phyloP scores from a whole-genome alignment of 2,329 filamentous ascomycete species.

The Nemania bipapillata region DNA sequence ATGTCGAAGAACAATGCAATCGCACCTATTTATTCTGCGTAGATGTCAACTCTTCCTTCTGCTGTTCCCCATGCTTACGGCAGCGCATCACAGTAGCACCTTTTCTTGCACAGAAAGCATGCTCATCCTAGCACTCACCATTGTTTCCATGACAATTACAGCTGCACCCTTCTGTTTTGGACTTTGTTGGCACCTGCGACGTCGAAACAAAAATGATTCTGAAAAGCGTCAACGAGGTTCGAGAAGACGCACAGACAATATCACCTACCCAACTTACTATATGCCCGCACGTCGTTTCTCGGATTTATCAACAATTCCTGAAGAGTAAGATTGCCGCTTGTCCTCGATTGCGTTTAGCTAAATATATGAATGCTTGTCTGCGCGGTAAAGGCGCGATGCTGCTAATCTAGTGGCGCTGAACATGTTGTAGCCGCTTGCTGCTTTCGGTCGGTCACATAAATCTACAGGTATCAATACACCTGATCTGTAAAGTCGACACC shows the following conservation, averaged over 20 bases:
- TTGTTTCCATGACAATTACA: neutral
- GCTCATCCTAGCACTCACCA: neutral
- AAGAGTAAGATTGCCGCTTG: neutral
- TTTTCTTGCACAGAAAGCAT: neutral
- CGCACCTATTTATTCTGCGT: neutral
- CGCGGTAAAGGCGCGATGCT: too few relatives aligned
- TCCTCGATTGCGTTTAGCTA: neutral
- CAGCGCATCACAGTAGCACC: neutral
- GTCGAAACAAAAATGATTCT: neutral
- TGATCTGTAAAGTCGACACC: too few relatives aligned
- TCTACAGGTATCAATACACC: too few relatives aligned
- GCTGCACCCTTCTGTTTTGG: neutral
- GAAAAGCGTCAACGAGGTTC: neutral
- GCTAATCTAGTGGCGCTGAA: too few relatives aligned
- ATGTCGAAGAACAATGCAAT: neutral
- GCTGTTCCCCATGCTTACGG: neutral
- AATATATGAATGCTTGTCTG: too few relatives aligned
- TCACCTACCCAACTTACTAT: neutral
- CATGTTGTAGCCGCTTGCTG: too few relatives aligned
- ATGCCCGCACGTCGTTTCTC: neutral
- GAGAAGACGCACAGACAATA: neutral
- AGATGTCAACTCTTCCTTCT: neutral
- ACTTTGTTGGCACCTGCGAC: neutral
- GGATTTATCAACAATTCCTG: neutral
- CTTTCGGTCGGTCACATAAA: too few relatives aligned